Evolutionary conservation across 2,329 filamentous ascomycete species (phyloP), one percentile per base, ranked within the genome.

Genomic region (Fusarium sterilihyphosum): DNA sequence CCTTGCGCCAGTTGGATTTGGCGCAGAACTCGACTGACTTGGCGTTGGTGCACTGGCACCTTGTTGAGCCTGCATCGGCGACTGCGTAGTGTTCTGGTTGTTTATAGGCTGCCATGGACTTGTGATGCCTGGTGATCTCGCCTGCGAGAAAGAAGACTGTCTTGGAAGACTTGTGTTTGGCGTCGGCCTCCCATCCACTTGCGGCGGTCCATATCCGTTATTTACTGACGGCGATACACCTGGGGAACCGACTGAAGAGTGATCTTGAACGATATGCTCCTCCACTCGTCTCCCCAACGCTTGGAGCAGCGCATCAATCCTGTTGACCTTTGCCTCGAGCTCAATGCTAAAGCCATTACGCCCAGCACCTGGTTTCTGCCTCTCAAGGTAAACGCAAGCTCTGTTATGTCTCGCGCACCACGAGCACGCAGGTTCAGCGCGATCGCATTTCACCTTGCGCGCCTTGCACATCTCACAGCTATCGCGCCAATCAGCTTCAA

Each of bases 381-480:
- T 86, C 77, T 92, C 91, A 70, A 89, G 90, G 79, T 93, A 93
- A 79, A 92, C 89, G 79, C 92, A 93, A 47, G 86, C 76, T 73
- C 92, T 89, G 66, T 88, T 88, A 81, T 93, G 92, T 58, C 91
- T 89, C 57, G 89, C 83, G 80, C 92, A 94, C 92, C 92, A 93
- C 29, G 91, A 91, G 81, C 92, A 93, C n/a, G 87, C 87, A 5
- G 88, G 88, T 75, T 89, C 88, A 40, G 84, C 84, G 64, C 88
- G 86, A 77, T 90, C 87, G 76, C 84, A 85, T 72, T 85, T 85
- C 33, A 85, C 84, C 75, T 85, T 85, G 52, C 84, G 81, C 33
- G 83, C 83, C 77, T 85, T 85, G 80, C 84, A 85, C 53, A 85
- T 79, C 76, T 85, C 84, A 74, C 84, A 85, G 67, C 84, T 85